Evolutionary conservation across 306 rosid species (phyloP).

Genomic region (Leucaena leucocephala): DNA sequence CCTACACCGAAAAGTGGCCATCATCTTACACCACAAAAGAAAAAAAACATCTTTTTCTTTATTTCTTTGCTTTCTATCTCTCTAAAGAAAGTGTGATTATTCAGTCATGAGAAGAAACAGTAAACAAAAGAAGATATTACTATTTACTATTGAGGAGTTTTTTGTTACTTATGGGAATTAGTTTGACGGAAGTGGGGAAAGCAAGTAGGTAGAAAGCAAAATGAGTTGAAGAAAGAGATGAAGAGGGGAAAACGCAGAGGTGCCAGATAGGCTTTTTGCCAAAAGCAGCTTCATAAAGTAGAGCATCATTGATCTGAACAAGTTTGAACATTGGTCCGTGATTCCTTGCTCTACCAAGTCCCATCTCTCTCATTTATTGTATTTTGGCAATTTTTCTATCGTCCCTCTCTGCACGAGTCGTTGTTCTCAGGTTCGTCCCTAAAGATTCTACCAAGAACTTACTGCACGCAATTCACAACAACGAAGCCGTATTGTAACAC

Average conservation of each 20-base stretch:
- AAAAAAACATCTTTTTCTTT: too few species aligned
- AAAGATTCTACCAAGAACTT: constrained; percentile 1
- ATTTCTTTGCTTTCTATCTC: too few species aligned
- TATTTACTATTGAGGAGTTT: neutral
- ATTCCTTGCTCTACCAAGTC: neutral
- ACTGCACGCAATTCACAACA: constrained; percentile 9
- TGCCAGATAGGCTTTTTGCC: neutral
- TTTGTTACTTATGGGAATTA: neutral
- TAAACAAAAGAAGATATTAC: neutral
- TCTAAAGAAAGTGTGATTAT: too few species aligned
- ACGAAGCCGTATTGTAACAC: neutral
- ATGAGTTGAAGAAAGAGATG: too few species aligned
- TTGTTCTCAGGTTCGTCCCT: constrained; percentile 12
- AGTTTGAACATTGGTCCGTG: constrained; percentile 12
- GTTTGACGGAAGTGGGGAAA: neutral
- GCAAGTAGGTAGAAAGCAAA: too few species aligned
- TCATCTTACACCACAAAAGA: neutral
- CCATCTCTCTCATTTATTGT: constrained; percentile 8
- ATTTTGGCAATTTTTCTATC: neutral
- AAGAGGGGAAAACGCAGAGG: neutral
- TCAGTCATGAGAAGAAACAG: neutral
- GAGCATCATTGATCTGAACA: constrained; percentile 17
- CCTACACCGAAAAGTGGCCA: neutral
- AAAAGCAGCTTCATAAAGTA: constrained; percentile 14
- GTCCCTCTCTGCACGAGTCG: neutral